Percentiles rank a stretch among this genome's conserved stretches.
Conservation (phyloP, 2,329 filamentous ascomycete species). For the Fusarium sp. region DNA sequence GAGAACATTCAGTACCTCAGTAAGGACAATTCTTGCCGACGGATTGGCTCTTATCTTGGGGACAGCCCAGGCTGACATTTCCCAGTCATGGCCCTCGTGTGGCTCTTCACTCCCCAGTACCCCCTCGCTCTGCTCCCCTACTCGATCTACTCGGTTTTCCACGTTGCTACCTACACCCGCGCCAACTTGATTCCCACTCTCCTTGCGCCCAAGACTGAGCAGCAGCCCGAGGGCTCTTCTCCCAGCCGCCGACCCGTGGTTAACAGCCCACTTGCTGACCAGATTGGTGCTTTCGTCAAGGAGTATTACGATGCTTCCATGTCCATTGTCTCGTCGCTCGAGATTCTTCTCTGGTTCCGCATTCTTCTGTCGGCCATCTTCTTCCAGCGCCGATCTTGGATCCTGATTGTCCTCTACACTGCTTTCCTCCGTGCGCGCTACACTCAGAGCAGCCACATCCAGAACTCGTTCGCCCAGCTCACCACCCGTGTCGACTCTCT, state of each 20-base stretch:
- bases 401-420: conserved; percentile 87
- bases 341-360: conserved; percentile 89
- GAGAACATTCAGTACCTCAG: conserved; percentile 98
- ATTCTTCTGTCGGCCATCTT: conserved; percentile 83
- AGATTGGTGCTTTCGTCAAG: conserved; percentile 94
- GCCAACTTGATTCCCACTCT: conserved; percentile 92
- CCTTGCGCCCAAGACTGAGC: conserved; percentile 70
- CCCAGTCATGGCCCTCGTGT: conserved; percentile 90
- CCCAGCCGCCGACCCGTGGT: conserved; percentile 56
- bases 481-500: conserved; percentile 83
- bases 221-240: conserved; percentile 63
- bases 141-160: conserved; percentile 97
- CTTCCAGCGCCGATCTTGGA: conserved; percentile 92
- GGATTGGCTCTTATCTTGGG: background rate
- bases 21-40: conserved; percentile 62
- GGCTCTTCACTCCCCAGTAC: conserved; percentile 92
- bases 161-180: conserved; percentile 96
- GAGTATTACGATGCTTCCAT: conserved; percentile 97
- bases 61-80: conserved; percentile 11
- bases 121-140: conserved; percentile 93
- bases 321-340: conserved; percentile 89
- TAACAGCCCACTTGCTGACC: conserved; percentile 76
- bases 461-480: conserved; percentile 80
- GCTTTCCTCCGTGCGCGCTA: conserved; percentile 92
- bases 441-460: conserved; percentile 92